Evolutionary conservation across 495 filamentous ascomycete genomes (phyloP).

Genomic region (Aspergillus taichungensis): DNA sequence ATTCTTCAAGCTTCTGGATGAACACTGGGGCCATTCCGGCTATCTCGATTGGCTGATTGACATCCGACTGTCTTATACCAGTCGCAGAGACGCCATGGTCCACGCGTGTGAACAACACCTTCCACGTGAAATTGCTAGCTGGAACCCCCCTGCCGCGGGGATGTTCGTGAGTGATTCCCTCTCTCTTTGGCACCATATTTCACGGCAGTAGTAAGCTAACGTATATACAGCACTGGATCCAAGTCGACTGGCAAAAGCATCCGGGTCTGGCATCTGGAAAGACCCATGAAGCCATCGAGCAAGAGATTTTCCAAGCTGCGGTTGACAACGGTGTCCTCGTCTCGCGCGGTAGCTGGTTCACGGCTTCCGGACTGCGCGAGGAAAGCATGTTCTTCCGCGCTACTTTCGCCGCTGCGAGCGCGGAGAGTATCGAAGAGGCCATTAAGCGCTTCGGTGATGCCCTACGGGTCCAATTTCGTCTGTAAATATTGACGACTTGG

Average conservation of each 20-base stretch:
- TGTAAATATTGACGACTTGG: constrained; percentile 12
- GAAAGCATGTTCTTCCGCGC: constrained; percentile 72
- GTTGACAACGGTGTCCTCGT: constrained; percentile 66
- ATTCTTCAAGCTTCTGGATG: constrained; percentile 83
- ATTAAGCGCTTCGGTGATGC: constrained; percentile 67
- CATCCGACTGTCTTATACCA: constrained; percentile 74
- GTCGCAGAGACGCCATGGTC: constrained; percentile 66
- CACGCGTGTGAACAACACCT: constrained; percentile 74
- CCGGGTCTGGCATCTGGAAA: constrained; percentile 48
- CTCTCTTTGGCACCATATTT: neutral
- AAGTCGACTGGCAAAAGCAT: constrained; percentile 66
- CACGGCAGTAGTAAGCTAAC: constrained; percentile 2
- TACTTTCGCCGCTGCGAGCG: constrained; percentile 75
- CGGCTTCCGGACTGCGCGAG: constrained; percentile 44
- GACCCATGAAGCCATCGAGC: constrained; percentile 62
- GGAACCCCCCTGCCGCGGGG: constrained; percentile 77
- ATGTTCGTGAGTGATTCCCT: constrained; percentile 81
- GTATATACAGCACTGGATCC: constrained; percentile 63
- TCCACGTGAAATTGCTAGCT: constrained; percentile 69
- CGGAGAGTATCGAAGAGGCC: constrained; percentile 67
- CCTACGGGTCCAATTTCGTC: constrained; percentile 54
- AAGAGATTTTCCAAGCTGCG: constrained; percentile 68
- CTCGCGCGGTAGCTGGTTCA: constrained; percentile 84
- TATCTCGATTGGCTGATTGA: constrained; percentile 86
- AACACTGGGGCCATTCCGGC: constrained; percentile 89